Conservation (phyloP, 2,329 filamentous ascomycete species). For the Alternaria sp. region DNA sequence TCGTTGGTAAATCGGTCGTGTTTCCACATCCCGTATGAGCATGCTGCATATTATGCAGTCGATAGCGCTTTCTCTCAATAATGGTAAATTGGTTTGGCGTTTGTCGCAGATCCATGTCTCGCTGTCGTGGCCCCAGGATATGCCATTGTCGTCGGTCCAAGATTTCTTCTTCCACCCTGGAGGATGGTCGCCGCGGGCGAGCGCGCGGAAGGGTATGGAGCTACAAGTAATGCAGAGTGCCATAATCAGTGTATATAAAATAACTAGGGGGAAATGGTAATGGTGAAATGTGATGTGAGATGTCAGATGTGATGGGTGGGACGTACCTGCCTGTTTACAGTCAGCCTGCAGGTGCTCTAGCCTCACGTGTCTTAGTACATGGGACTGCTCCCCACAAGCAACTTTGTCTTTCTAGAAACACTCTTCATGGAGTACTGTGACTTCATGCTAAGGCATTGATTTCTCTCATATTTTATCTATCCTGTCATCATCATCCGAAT, state of each 20-base stretch:
- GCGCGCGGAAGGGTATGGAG: not conserved
- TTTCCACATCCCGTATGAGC: not conserved
- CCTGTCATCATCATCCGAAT: not conserved
- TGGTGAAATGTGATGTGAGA: not conserved
- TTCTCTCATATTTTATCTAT: not conserved
- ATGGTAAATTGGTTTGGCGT: not conserved
- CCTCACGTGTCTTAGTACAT: not conserved
- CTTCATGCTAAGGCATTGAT: not conserved
- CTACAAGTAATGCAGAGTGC: not conserved
- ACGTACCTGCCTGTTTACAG: not conserved
- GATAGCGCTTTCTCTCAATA: not conserved
- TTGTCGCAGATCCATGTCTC: not conserved
- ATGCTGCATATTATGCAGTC: not conserved
- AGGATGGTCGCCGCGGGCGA: not conserved
- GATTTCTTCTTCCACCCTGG: not conserved
- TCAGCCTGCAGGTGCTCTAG: not conserved
- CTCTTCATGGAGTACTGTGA: not conserved
- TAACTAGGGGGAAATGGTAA: rapidly evolving
- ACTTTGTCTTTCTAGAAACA: not conserved
- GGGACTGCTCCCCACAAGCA: not conserved
- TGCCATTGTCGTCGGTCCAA: not conserved
- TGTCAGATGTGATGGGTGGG: not conserved
- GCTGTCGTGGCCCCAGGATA: not conserved
- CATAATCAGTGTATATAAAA: not conserved
- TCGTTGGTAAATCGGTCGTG: not conserved